Base-by-base conservation (phyloP, 2,329 filamentous ascomycete genomes). In the Ceratocystis smalleyi region DNA sequence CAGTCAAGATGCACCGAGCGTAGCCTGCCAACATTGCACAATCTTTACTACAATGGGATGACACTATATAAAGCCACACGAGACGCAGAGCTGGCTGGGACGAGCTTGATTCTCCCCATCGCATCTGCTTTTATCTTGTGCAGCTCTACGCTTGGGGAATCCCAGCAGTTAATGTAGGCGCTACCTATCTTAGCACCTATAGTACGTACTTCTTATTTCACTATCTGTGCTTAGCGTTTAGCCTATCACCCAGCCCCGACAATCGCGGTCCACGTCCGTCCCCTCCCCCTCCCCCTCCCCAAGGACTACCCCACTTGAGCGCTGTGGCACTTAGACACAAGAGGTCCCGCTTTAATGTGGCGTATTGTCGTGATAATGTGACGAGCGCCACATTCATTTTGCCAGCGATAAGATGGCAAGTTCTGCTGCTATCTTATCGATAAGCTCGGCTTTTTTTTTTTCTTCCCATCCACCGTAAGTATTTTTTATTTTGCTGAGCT, bases 401-500 rank as follows among this genome's bases (percentile, higher is more conserved):
- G 47, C 19, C 8, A 47, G 17, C 45, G 45, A 47, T 47, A 47
- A 47, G 19, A 47, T 19, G 15, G n/a, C 35, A 47, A 47, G 5
- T 19, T 47, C 17, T 19, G 17, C 8, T 15, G 1, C 24, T 15
- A 17, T 62, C 60, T 62, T 62, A 62, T 62, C 60, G 60, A 62
- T 62, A 62, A 62, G 60, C 43, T 43, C 43, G 19, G 30, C 27
- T 49, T 61, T 49, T 61, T 61, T 17, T 30, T 61, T 32, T 61
- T 35, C 43, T 61, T 61, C 32, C n/a, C 43, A 32, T 49, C 27
- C 15, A 17, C 35, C 45, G 27, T 3, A 7, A n/a, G 17, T 55
- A 32, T 17, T 57, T 57, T 32, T 19, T 17, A 5, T 12, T 57
- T 19, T 35, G 24, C 15, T 19, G 10, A 55, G 54, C 22, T 49